Conservation (phyloP, 2,329 filamentous ascomycete species). For the Ascomycota sp. region DNA sequence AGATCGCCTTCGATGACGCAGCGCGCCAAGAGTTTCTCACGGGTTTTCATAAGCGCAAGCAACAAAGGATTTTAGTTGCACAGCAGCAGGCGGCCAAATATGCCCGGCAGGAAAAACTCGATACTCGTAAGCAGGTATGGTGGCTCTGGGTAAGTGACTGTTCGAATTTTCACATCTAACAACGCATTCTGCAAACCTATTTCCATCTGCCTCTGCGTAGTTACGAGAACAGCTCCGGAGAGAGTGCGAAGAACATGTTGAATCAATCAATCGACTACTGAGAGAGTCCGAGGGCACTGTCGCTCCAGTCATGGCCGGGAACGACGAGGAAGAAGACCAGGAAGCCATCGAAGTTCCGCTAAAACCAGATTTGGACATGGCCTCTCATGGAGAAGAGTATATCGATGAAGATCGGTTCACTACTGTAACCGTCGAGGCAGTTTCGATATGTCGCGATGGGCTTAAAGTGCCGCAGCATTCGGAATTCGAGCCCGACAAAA, state of each 20-base stretch:
- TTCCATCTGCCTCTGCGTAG: slow-evolving; percentile 23
- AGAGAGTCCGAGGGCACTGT: slow-evolving; percentile 31
- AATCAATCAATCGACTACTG: slow-evolving; percentile 52
- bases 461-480: slow-evolving; percentile 31
- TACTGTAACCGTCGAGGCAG: slow-evolving; percentile 80
- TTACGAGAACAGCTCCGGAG: slow-evolving; percentile 63
- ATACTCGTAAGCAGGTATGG: slow-evolving; percentile 53
- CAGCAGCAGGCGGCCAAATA: slow-evolving; percentile 62
- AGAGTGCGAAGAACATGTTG: slow-evolving; percentile 66
- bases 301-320: slow-evolving; percentile 18
- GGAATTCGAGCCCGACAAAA: not conserved
- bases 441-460: slow-evolving; percentile 58
- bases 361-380: slow-evolving; percentile 21
- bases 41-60: slow-evolving; percentile 91
- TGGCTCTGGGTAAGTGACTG: slow-evolving; percentile 3
- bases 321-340: slow-evolving; percentile 21
- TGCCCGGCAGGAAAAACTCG: slow-evolving; percentile 57
- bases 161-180: too few relatives aligned
- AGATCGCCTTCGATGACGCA: slow-evolving; percentile 66
- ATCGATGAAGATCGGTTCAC: slow-evolving; percentile 93
- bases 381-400: slow-evolving; percentile 82
- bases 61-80: slow-evolving; percentile 65
- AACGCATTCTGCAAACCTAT: not conserved
- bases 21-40: slow-evolving; percentile 77
- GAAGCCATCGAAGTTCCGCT: slow-evolving; percentile 50